Conservation (phyloP, 257 asterid genomes). For the Thymus mandschuricus region DNA sequence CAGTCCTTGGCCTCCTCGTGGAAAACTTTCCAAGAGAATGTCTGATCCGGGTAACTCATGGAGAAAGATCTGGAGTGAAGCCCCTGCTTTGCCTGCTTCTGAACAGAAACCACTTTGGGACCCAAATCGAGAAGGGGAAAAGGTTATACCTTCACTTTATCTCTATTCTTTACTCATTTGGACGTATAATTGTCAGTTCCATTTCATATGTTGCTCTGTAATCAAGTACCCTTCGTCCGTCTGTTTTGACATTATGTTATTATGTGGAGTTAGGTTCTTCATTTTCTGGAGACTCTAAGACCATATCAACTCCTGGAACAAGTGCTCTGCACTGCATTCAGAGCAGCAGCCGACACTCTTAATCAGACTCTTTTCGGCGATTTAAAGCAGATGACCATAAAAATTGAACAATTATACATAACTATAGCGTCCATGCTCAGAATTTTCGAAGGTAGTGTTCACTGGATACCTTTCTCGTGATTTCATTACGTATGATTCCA, state of each 20-base stretch:
- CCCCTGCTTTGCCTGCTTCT: conserved; percentile 65
- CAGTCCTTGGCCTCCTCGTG: conserved; percentile 85
- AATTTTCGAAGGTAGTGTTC: conserved; percentile 56
- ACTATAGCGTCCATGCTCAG: conserved; percentile 71
- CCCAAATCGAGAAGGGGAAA: conserved; percentile 96
- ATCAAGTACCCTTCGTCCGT: conserved; percentile 1
- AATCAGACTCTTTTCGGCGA: conserved; percentile 68
- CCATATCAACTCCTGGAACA: conserved; percentile 80
- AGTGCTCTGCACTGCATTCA: conserved; percentile 86
- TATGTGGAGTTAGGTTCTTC: conserved; percentile 65
- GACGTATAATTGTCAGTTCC: too few relatives aligned
- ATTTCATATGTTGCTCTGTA: neutral
- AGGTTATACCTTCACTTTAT: conserved; percentile 49
- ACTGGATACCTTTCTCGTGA: conserved; percentile 1
- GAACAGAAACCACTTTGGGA: conserved; percentile 90
- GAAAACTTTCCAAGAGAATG: conserved; percentile 92
- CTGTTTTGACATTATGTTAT: conserved; percentile 15
- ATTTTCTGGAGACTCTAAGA: conserved; percentile 86
- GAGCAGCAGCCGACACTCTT: conserved; percentile 87
- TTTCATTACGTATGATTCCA: conserved; percentile 6
- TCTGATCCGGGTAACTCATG: conserved; percentile 82
- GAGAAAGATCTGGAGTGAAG: conserved; percentile 91
- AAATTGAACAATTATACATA: conserved; percentile 69
- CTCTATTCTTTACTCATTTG: conserved; percentile 7
- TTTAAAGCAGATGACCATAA: conserved; percentile 66